A percentile compares a stretch with the other conserved stretches of the same genome.
Conservation (phyloP, 2,329 filamentous ascomycete genomes). For the Xylaria sp. region DNA sequence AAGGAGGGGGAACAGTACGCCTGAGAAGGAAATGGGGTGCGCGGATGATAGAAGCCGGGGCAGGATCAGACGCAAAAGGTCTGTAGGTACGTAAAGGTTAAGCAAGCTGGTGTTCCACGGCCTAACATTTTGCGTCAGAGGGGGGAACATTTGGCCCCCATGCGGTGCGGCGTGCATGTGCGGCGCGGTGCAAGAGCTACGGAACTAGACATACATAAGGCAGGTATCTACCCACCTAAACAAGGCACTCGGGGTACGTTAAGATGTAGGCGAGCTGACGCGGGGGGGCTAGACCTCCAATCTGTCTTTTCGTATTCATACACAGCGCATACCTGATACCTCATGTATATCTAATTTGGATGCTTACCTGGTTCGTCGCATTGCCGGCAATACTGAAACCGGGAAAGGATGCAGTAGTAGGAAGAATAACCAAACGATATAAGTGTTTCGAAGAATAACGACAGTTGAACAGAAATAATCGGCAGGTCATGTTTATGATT, state of each 20-base stretch:
- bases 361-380: not conserved
- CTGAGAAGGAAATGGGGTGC: not conserved
- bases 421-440: not conserved
- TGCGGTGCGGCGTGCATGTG: constrained; percentile 16
- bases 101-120: constrained; percentile 29
- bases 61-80: constrained; percentile 24
- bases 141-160: constrained; percentile 8
- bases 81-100: constrained; percentile 2
- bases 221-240: constrained; percentile 12
- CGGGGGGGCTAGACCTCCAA: not conserved
- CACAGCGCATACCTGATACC: not conserved
- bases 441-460: not conserved
- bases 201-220: constrained; percentile 1
- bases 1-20: constrained; percentile 5
- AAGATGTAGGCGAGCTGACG: not conserved
- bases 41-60: constrained; percentile 15
- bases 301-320: not conserved
- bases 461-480: not conserved
- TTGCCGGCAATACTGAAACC: not conserved
- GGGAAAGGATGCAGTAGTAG: not conserved
- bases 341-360: too few species aligned
- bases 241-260: not conserved
- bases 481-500: not conserved
- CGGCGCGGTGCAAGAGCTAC: constrained; percentile 29
- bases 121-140: constrained; percentile 20